Conservation (phyloP, 2,329 filamentous ascomycete species). For the Monosporascus ibericus region DNA sequence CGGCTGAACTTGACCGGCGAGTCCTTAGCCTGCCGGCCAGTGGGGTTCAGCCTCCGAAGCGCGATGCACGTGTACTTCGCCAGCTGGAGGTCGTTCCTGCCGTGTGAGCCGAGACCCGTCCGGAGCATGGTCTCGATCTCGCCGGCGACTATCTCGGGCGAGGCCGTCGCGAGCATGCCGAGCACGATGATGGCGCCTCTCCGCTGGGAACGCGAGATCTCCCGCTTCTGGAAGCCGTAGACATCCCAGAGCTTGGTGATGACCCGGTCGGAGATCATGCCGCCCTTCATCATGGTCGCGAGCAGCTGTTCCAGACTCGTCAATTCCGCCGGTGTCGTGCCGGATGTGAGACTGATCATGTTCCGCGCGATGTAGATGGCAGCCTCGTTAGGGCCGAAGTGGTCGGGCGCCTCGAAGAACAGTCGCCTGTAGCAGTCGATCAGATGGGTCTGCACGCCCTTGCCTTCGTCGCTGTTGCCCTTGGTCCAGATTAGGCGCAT, state of each 20-base stretch:
- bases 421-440: conserved; percentile 95
- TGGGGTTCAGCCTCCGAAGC: conserved; percentile 81
- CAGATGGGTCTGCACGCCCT: conserved; percentile 91
- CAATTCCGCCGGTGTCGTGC: conserved; percentile 87
- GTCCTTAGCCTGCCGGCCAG: conserved; percentile 72
- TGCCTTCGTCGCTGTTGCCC: conserved; percentile 97
- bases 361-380: conserved; percentile 95
- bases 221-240: conserved; percentile 87
- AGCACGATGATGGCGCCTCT: conserved; percentile 92
- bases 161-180: conserved; percentile 91
- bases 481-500: conserved; percentile 98
- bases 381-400: conserved; percentile 80
- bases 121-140: conserved; percentile 93
- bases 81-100: conserved; percentile 75
- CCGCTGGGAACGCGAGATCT: conserved; percentile 86
- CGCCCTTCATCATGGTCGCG: conserved; percentile 95
- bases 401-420: conserved; percentile 91
- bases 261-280: conserved; percentile 78
- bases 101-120: conserved; percentile 77
- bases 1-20: conserved; percentile 65
- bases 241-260: conserved; percentile 95
- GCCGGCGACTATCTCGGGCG: conserved; percentile 85
- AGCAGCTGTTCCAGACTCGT: conserved; percentile 93
- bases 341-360: conserved; percentile 98
- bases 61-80: conserved; percentile 96